Conservation (phyloP, 2,329 filamentous ascomycete genomes). For the Raffaelea albimanens region DNA sequence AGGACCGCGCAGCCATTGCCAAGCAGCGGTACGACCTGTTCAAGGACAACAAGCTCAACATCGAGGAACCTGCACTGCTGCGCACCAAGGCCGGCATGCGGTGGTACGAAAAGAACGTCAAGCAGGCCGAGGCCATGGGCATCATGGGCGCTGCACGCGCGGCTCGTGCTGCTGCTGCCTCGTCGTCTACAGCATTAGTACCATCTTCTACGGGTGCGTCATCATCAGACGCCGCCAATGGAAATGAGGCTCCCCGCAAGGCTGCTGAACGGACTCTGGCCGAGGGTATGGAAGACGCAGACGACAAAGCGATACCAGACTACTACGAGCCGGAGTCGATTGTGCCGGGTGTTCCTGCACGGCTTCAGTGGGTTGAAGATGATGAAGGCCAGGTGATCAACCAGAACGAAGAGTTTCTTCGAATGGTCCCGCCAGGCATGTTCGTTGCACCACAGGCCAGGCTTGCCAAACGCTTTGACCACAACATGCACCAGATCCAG, state of each 20-base stretch:
- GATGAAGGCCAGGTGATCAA: slow-evolving; percentile 82
- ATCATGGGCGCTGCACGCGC: slow-evolving; percentile 26
- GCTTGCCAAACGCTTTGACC: slow-evolving; percentile 71
- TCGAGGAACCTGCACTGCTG: slow-evolving; percentile 78
- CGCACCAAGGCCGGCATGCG: slow-evolving; percentile 84
- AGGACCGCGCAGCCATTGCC: slow-evolving; percentile 77
- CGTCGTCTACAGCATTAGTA: not conserved
- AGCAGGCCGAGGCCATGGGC: slow-evolving; percentile 50
- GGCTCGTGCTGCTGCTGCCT: not conserved
- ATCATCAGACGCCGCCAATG: not conserved
- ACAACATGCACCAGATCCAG: slow-evolving; percentile 90
- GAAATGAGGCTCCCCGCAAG: slow-evolving; percentile 27
- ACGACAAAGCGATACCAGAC: slow-evolving; percentile 77
- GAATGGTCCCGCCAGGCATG: slow-evolving; percentile 61
- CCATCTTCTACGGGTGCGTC: not conserved
- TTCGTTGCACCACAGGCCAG: slow-evolving; percentile 69
- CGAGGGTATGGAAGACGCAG: slow-evolving; percentile 87
- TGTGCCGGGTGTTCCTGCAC: slow-evolving; percentile 73
- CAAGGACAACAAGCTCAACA: slow-evolving; percentile 72
- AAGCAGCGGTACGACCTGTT: slow-evolving; percentile 83
- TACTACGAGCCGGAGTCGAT: slow-evolving; percentile 86
- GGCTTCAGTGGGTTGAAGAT: slow-evolving; percentile 82
- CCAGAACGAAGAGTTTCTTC: slow-evolving; percentile 75
- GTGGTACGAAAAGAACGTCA: slow-evolving; percentile 71
- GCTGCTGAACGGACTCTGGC: slow-evolving; percentile 62